Percentiles rank a stretch among this genome's conserved stretches.
These are phyloP conservation scores for Priceomyces castillae DNA, from an alignment of 805 yeast species.

Conservation along the genomic window DNA sequence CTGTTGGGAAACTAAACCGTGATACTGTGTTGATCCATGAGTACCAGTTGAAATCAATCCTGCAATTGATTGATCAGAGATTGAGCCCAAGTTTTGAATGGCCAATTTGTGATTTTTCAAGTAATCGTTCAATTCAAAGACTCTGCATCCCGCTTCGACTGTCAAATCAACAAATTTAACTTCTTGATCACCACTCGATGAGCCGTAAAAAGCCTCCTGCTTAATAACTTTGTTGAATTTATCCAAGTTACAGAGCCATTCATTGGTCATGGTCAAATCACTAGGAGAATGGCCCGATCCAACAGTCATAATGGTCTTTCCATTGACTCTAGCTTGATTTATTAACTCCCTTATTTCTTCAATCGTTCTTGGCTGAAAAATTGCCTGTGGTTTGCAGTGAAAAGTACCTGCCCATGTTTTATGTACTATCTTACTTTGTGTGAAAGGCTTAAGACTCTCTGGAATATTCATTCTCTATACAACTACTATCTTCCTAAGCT, in stretches of 20 bases:
- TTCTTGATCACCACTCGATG: conserved; percentile 19
- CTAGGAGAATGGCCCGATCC: conserved; percentile 98
- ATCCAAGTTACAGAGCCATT: conserved; percentile 88
- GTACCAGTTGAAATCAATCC: conserved; percentile 98
- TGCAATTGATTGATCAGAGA: conserved; percentile 88
- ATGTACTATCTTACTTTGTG: conserved; percentile 47
- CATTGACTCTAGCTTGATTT: conserved; percentile 53
- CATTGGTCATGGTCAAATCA: conserved; percentile 79
- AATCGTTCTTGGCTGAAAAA: conserved; percentile 69
- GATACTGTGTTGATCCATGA: conserved; percentile 92
- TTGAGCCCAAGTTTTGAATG: conserved; percentile 88
- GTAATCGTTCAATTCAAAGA: conserved; percentile 68
- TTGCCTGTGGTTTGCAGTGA: conserved; percentile 68
- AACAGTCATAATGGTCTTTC: conserved; percentile 73
- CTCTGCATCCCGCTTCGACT: conserved; percentile 90
- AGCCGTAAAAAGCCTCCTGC: conserved; percentile 45
- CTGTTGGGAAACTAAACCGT: conserved; percentile 87
- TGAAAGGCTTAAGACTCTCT: conserved; percentile 28
- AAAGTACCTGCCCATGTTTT: conserved; percentile 92
- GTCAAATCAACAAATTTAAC: conserved; percentile 81
- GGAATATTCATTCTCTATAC: conserved; percentile 23
- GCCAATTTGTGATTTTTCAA: conserved; percentile 68
- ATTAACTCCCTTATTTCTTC: conserved; percentile 72
- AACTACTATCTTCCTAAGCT: too few relatives aligned
- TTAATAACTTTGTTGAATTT: conserved; percentile 56